phyloP scores from a whole-genome alignment of 768 basidiomycete genomes.

The Agrocybe praecox region DNA sequence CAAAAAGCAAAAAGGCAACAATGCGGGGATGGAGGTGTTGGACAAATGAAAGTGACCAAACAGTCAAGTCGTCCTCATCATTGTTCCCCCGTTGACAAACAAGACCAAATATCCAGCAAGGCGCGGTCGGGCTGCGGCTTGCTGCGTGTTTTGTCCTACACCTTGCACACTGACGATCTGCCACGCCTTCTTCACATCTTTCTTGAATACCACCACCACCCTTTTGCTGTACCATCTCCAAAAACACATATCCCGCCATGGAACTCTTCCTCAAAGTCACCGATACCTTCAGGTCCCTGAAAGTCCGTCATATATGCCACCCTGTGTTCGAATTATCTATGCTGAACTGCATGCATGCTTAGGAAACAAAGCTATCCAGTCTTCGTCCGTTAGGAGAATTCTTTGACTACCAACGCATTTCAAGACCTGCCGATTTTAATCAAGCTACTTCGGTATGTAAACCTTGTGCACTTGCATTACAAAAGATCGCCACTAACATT shows the following conservation, averaged over 20 bases:
- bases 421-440: slow-evolving; percentile 82
- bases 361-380: slow-evolving; percentile 82
- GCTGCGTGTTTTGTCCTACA: slow-evolving; percentile 13
- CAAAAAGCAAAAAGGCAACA: slow-evolving; percentile 1
- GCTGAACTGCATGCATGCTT: slow-evolving; percentile 8
- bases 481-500: slow-evolving; percentile 9
- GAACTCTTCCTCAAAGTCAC: slow-evolving; percentile 65
- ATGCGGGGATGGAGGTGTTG: not conserved
- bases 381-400: slow-evolving; percentile 76
- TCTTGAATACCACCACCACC: slow-evolving; percentile 14
- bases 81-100: slow-evolving; percentile 9
- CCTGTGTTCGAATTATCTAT: not conserved
- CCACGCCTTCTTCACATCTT: slow-evolving; percentile 14
- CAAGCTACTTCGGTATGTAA: slow-evolving; percentile 70
- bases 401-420: slow-evolving; percentile 82
- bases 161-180: slow-evolving; percentile 13
- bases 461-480: not conserved
- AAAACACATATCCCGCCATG: slow-evolving; percentile 43
- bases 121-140: slow-evolving; percentile 21
- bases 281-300: slow-evolving; percentile 70
- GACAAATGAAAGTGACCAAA: not conserved
- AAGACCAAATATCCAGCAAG: slow-evolving; percentile 17
- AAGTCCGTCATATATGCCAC: slow-evolving; percentile 44
- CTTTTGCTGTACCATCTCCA: slow-evolving; percentile 11
- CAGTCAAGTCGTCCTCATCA: not conserved